Percentiles rank a stretch among this genome's conserved stretches.
Evolutionary conservation across 208 protist genomes (phyloP).

Genomic region (Balamuthia mandrillaris): DNA sequence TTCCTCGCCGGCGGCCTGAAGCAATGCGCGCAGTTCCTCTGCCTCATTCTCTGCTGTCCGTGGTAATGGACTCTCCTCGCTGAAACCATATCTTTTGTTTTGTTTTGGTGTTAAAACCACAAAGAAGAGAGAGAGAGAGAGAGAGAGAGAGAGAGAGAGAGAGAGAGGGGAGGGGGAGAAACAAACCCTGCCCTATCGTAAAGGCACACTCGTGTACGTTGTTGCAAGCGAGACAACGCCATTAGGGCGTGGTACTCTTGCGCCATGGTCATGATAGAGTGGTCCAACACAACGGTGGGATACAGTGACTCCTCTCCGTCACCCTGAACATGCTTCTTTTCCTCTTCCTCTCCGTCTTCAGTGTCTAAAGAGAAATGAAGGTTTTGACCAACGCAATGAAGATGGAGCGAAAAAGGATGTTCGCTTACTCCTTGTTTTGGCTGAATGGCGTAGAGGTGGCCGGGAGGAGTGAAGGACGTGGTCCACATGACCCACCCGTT

Average conservation of each 20-base stretch:
- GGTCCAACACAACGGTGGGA: slow-evolving; percentile 10
- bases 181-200: background rate
- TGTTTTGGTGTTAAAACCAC: no score
- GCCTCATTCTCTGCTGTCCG: background rate
- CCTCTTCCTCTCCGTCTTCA: background rate
- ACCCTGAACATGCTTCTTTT: background rate
- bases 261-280: background rate
- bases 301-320: background rate
- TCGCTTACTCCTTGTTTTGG: background rate
- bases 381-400: background rate
- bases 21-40: background rate
- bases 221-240: background rate
- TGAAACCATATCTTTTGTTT: slow-evolving; percentile 26
- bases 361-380: background rate
- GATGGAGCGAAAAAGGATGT: background rate
- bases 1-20: background rate
- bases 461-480: background rate
- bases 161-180: no score
- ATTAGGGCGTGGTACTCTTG: background rate
- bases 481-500: background rate
- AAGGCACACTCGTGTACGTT: background rate
- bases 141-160: no score
- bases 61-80: background rate
- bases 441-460: background rate
- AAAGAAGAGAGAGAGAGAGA: no score